Evolutionary conservation across 164 flowering plant genomes (phyloP).

Genomic region (Berberis thunbergii): DNA sequence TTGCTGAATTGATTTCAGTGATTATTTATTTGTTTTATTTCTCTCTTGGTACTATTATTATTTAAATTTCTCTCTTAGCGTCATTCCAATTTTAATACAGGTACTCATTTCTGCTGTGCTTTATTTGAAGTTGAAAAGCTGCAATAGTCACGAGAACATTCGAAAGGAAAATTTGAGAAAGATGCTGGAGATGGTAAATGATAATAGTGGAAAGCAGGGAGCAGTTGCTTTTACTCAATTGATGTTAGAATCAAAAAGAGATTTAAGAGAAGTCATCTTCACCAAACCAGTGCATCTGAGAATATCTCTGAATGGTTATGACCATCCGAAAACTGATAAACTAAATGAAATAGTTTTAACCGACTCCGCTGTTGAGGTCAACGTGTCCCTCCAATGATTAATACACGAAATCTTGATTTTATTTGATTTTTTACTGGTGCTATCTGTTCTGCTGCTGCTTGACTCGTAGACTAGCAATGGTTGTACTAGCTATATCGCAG

Average conservation of each 20-base stretch:
- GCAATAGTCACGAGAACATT: slow-evolving; percentile 1
- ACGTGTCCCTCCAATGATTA: slow-evolving; percentile 33
- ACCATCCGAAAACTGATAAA: slow-evolving; percentile 52
- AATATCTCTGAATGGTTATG: slow-evolving; percentile 31
- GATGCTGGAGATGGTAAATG: slow-evolving; percentile 36
- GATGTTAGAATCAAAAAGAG: slow-evolving; percentile 32
- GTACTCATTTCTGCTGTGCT: slow-evolving; percentile 15
- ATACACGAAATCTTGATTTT: neutral
- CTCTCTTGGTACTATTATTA: too few species aligned
- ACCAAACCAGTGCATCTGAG: slow-evolving; percentile 56
- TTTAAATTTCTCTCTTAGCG: neutral
- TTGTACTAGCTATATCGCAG: too few species aligned
- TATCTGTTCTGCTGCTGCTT: too few species aligned
- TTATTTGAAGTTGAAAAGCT: slow-evolving; percentile 36
- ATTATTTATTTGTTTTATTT: too few species aligned
- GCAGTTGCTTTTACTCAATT: slow-evolving; percentile 26
- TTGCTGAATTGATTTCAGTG: too few species aligned
- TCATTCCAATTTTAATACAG: neutral
- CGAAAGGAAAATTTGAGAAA: slow-evolving; percentile 32
- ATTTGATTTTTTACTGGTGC: too few species aligned
- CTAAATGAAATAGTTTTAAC: slow-evolving; percentile 37
- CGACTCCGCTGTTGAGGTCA: slow-evolving; percentile 44
- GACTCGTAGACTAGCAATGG: too few species aligned
- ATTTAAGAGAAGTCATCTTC: slow-evolving; percentile 46
- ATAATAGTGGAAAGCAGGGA: slow-evolving; percentile 11